These are phyloP conservation scores for Debaryomyces castellii DNA, from an alignment of 805 yeast genomes.

Conservation along the genomic window DNA sequence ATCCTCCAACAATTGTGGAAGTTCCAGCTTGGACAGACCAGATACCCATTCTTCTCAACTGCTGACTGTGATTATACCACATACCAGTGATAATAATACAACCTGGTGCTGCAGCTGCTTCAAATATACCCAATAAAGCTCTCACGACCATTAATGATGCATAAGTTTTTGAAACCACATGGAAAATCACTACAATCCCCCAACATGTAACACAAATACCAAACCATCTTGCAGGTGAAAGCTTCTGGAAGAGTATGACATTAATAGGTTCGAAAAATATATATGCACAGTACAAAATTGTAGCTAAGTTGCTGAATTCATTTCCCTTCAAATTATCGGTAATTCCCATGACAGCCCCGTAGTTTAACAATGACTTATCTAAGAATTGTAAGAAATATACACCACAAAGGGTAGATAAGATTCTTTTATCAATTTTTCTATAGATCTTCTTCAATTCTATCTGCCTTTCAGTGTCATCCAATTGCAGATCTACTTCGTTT, in stretches of 20 bases:
- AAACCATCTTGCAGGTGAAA: slow-evolving; percentile 54
- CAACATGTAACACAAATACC: slow-evolving; percentile 48
- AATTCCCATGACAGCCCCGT: slow-evolving; percentile 67
- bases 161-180: slow-evolving; percentile 52
- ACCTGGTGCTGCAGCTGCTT: slow-evolving; percentile 56
- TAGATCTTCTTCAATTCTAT: slow-evolving; percentile 7
- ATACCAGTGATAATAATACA: slow-evolving; percentile 57
- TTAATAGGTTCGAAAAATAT: slow-evolving; percentile 54
- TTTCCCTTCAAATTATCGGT: slow-evolving; percentile 45
- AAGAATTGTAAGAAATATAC: slow-evolving; percentile 58
- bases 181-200: slow-evolving; percentile 53
- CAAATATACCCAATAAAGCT: slow-evolving; percentile 53
- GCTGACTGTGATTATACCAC: slow-evolving; percentile 59
- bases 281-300: slow-evolving; percentile 54
- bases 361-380: slow-evolving; percentile 58
- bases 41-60: slow-evolving; percentile 50
- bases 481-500: not conserved
- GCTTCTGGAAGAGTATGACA: slow-evolving; percentile 41
- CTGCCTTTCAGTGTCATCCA: slow-evolving; percentile 2
- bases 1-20: slow-evolving; percentile 51
- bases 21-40: slow-evolving; percentile 61
- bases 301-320: slow-evolving; percentile 52
- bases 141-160: slow-evolving; percentile 57
- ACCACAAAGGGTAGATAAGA: slow-evolving; percentile 50
- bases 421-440: slow-evolving; percentile 46